Evolutionary conservation across 768 basidiomycete species (phyloP).

Genomic region (Boletales sp.): DNA sequence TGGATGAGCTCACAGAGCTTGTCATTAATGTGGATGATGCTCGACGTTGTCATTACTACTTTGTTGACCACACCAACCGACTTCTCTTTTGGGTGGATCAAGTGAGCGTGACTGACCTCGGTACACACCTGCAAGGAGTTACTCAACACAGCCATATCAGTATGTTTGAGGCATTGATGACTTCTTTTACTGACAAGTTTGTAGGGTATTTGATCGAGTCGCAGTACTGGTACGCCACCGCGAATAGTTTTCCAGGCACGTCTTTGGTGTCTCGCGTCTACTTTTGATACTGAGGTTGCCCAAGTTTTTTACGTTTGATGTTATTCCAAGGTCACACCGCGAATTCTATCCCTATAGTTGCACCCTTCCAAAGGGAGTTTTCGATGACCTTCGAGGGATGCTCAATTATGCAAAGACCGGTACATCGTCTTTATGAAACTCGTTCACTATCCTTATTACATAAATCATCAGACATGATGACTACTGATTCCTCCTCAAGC

Average conservation of each 20-base stretch:
- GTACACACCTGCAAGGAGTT: constrained; percentile 5
- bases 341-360: constrained; percentile 12
- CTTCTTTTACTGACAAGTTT: not conserved
- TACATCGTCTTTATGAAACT: not conserved
- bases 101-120: not conserved
- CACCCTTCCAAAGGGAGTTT: constrained; percentile 1
- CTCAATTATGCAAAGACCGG: constrained; percentile 13
- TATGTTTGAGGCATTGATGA: not conserved
- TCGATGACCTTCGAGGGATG: constrained; percentile 12
- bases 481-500: constrained; percentile 15
- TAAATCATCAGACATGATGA: constrained; percentile 7
- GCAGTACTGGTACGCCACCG: constrained; percentile 12
- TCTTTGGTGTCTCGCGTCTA: not conserved
- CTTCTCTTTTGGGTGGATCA: constrained; percentile 17
- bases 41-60: constrained; percentile 12
- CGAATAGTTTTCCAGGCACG: not conserved
- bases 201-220: constrained; percentile 11
- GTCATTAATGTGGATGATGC: constrained; percentile 2
- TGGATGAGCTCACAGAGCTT: constrained; percentile 8
- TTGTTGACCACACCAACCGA: constrained; percentile 13
- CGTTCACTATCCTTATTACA: not conserved
- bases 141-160: constrained; percentile 8
- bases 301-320: not conserved
- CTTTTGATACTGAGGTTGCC: not conserved
- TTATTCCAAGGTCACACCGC: constrained; percentile 11